Base-by-base conservation (phyloP, 2,329 filamentous ascomycete species). In the Pseudogymnoascus sp. region DNA sequence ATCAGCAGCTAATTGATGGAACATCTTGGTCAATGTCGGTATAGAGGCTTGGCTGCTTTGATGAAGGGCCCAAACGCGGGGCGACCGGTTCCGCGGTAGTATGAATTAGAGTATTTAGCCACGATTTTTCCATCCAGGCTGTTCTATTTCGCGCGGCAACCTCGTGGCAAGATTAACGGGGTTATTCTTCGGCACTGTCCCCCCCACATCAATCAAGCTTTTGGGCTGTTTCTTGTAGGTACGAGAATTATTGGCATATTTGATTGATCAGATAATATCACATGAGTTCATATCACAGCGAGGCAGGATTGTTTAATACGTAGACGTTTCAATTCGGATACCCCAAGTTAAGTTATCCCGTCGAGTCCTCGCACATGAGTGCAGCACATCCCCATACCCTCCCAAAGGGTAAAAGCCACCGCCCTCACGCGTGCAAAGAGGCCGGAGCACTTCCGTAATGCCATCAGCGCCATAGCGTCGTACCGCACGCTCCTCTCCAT, bases 241-340 rank as follows among this genome's bases (percentile, higher is more conserved):
- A 56, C 49, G 1, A 16, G 28, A 34, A 56, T 56, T 21, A 34
- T 56, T 21, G 28, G 25, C 49, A 34, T 5, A 21, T 3, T 31
- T 31, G 2, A 6, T 46, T 53, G 3, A 1, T 31, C n/a, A 31
- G 14, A 11, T 12, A 31, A 31, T 8, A 53, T 31, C 25, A 53
- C 25, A 31, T 16, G 25, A 16, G 25, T 18, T 31, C 46, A 53
- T 5, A 53, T 34, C 28, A 56, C 49, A 1, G 18, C n/a, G 16
- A 34, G 28, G 11, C 21, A 56, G 28, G 5, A 34, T 34, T 28
- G 16, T 5, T 34, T 25, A 18, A 56, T 56, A 56, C 49, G 49
- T 56, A 56, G 49, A 56, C 49, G 49, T 56, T 56, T 56, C 49
- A 56, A 56, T 56, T 56, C 49, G 49, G 49, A 56, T 56, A 56